Conservation (phyloP, 345 rosid species). For the Rhodomyrtus tomentosa region DNA sequence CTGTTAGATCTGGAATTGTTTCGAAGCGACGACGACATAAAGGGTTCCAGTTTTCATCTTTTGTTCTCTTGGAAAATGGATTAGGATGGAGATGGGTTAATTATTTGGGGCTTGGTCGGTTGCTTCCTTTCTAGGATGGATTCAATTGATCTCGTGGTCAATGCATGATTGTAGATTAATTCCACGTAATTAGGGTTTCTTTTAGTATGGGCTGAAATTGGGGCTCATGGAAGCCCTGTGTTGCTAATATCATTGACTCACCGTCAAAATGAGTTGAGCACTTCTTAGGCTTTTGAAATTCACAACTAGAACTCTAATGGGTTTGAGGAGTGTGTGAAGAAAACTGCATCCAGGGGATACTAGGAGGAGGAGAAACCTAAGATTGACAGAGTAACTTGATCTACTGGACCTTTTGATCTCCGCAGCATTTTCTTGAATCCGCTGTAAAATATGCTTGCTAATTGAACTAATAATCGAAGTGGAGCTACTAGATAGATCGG, state of each 20-base stretch:
- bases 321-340: background rate
- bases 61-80: background rate
- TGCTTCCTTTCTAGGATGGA: background rate
- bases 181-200: slow-evolving; percentile 5
- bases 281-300: background rate
- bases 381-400: background rate
- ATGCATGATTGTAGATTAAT: background rate
- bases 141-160: background rate
- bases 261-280: background rate
- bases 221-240: background rate
- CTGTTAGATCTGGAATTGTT: background rate
- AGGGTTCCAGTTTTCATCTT: background rate
- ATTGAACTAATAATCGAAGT: background rate
- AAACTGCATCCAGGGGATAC: background rate
- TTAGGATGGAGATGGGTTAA: background rate
- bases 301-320: background rate
- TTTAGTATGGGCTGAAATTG: background rate
- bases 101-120: background rate
- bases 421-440: background rate
- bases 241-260: background rate
- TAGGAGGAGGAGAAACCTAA: background rate
- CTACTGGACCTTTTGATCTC: background rate
- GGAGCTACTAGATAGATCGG: background rate
- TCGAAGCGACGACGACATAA: background rate
- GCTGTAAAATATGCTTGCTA: background rate